Evolutionary conservation across 108 stramenopile species (phyloP).

Genomic region (Skeletonema marinoi): DNA sequence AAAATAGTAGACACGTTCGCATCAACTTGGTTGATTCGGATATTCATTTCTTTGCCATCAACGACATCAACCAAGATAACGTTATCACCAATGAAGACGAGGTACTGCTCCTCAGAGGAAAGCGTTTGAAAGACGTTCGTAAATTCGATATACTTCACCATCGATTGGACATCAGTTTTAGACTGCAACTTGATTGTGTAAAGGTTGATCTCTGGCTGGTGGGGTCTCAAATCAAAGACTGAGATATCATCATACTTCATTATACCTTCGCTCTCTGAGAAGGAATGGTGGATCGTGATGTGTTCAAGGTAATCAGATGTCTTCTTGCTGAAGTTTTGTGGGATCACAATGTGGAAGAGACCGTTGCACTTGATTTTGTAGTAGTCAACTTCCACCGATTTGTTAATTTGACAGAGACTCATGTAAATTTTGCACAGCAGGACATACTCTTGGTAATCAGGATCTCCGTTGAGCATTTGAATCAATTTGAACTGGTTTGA

Average conservation of each 20-base stretch:
- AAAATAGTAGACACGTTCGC: conserved; percentile 52
- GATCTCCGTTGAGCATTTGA: conserved; percentile 50
- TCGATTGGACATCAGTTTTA: conserved; percentile 42
- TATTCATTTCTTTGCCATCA: conserved; percentile 26
- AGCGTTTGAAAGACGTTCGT: conserved; percentile 50
- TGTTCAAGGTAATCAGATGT: conserved; percentile 56
- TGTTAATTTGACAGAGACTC: conserved; percentile 59
- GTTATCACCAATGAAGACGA: conserved; percentile 59
- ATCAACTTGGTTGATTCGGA: conserved; percentile 54
- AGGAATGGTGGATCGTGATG: conserved; percentile 48
- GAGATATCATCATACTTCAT: conserved; percentile 57
- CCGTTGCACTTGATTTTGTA: conserved; percentile 53
- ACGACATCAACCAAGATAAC: conserved; percentile 44
- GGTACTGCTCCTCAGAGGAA: conserved; percentile 45
- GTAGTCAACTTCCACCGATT: conserved; percentile 65
- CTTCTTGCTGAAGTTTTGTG: conserved; percentile 51
- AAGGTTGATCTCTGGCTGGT: conserved; percentile 61
- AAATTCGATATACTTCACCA: conserved; percentile 65
- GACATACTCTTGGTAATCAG: conserved; percentile 56
- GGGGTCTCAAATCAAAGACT: conserved; percentile 56
- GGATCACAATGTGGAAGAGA: conserved; percentile 51
- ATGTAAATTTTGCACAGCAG: conserved; percentile 61
- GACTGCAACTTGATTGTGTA: conserved; percentile 47
- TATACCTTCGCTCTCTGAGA: conserved; percentile 48
- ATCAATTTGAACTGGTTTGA: conserved; percentile 50